phyloP scores from a whole-genome alignment of 495 filamentous ascomycete species.

The Aspergillus panamensis region DNA sequence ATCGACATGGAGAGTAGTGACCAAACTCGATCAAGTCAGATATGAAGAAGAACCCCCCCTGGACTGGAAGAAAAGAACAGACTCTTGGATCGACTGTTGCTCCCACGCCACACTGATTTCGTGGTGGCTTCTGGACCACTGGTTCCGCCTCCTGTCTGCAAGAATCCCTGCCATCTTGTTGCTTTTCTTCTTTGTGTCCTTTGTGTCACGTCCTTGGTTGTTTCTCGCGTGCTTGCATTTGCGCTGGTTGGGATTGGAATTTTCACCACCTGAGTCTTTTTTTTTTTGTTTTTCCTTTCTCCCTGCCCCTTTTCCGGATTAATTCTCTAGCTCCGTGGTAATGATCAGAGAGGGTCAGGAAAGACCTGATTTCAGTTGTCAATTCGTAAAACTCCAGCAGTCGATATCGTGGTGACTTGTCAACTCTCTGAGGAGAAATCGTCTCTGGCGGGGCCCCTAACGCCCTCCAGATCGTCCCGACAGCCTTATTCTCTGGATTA shows the following conservation, averaged over 20 bases:
- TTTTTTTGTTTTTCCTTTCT: not conserved
- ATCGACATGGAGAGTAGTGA: too few species aligned
- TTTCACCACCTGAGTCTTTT: conserved; percentile 7
- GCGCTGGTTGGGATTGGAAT: conserved; percentile 8
- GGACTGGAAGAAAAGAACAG: conserved; percentile 2
- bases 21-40: too few species aligned
- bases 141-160: conserved; percentile 26
- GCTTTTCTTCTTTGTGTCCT: conserved; percentile 18
- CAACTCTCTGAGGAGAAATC: not conserved
- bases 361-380: not conserved
- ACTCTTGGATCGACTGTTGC: conserved; percentile 18
- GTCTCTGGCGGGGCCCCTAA: conserved; percentile 22
- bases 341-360: too few species aligned
- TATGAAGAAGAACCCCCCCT: not conserved
- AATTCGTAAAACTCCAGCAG: not conserved
- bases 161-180: conserved; percentile 24
- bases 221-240: conserved; percentile 26
- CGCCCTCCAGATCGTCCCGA: conserved; percentile 29
- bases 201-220: conserved; percentile 30
- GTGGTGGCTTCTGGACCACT: conserved; percentile 42
- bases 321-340: too few species aligned
- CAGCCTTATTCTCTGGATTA: too few species aligned
- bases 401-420: conserved; percentile 22
- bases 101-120: conserved; percentile 32
- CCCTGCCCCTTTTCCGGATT: not conserved